Percentiles rank a stretch among this genome's conserved stretches.
Evolutionary conservation across 768 basidiomycete species (phyloP).

Genomic region (Lactifluus rugatus): DNA sequence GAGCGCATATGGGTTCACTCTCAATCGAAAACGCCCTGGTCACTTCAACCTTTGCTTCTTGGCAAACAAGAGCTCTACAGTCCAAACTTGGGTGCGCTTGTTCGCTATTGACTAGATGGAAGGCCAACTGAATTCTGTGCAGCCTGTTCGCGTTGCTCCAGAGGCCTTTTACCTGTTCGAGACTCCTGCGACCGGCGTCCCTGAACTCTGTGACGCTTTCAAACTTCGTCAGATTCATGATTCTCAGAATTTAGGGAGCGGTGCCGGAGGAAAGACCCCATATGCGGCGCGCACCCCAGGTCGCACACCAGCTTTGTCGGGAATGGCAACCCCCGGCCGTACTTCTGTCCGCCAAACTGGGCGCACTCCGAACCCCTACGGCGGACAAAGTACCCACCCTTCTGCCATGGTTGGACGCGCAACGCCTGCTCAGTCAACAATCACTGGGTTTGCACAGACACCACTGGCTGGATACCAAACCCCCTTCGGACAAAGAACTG

Average conservation of each 20-base stretch:
- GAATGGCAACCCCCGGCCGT: slow-evolving; percentile 59
- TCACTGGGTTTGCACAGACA: slow-evolving; percentile 26
- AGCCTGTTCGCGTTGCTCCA: slow-evolving; percentile 83
- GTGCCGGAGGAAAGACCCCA: slow-evolving; percentile 66
- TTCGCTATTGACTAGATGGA: background rate
- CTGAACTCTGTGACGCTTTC: slow-evolving; percentile 94
- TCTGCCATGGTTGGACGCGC: slow-evolving; percentile 27
- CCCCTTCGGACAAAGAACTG: slow-evolving; percentile 37
- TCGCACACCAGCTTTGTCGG: slow-evolving; percentile 45
- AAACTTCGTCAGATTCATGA: slow-evolving; percentile 77
- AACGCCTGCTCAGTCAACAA: slow-evolving; percentile 26
- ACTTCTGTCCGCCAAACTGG: slow-evolving; percentile 63
- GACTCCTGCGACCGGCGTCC: slow-evolving; percentile 81
- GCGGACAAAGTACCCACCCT: slow-evolving; percentile 29
- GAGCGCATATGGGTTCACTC: slow-evolving; percentile 91
- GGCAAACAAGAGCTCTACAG: slow-evolving; percentile 80
- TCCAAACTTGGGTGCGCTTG: slow-evolving; percentile 78
- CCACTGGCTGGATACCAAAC: slow-evolving; percentile 27
- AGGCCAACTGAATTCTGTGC: background rate
- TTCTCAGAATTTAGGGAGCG: slow-evolving; percentile 50
- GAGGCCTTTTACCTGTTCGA: slow-evolving; percentile 88
- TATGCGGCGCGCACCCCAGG: slow-evolving; percentile 76
- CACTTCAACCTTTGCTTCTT: slow-evolving; percentile 92
- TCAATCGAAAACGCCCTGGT: slow-evolving; percentile 83
- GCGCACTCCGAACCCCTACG: slow-evolving; percentile 77